Evolutionary conservation across 371 early-diverging fungal genomes (phyloP), one percentile per base, ranked within the genome.

Genomic region (Apophysomyces ossiformis): DNA sequence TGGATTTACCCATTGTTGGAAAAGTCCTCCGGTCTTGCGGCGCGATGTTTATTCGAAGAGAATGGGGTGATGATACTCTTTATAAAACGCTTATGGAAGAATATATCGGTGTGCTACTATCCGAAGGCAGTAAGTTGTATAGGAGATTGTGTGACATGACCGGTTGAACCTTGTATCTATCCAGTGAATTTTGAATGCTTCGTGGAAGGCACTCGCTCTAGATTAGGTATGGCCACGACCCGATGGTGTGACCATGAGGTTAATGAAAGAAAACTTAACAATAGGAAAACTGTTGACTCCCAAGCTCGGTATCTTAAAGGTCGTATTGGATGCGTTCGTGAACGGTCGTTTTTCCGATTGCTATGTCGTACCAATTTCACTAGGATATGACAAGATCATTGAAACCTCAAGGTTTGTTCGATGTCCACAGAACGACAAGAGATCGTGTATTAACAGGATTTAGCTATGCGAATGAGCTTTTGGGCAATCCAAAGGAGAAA

Each of bases 381-480:
- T 95, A 60, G 94, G 93, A 26, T 95, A 95, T 72, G 96, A 95
- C 71, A 92, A 93, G 65, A 89, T 93, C 11, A 92, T 95, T 63
- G 96, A 95, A 66, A 93, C 94, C 0, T 89, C 86, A 61, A 87
- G 88, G 38, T 93, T 50, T 32, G 54, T 21, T 50, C 1, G 21
- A n/a, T 18, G 13, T 8, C 9, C 26, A 26, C 5, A 9, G 5
- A 9, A 21, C 4, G 18, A 16, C 6, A 21, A 21, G 18, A 18
- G 21, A 50, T 50, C 32, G 32, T 26, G 1, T 26, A 9, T 21
- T 21, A 16, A 18, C 47, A 41, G 41, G 1, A 11, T 6, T 58
- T 41, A 70, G 78, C 45, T 82, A 82, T 64, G 82, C 82, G 13
- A 87, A 89, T 60, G 96, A 95, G 69, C 76, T 95, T 4, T 77